Conservation (phyloP, 1,139 yeast genomes). For the Magnusiomyces paraingens region DNA sequence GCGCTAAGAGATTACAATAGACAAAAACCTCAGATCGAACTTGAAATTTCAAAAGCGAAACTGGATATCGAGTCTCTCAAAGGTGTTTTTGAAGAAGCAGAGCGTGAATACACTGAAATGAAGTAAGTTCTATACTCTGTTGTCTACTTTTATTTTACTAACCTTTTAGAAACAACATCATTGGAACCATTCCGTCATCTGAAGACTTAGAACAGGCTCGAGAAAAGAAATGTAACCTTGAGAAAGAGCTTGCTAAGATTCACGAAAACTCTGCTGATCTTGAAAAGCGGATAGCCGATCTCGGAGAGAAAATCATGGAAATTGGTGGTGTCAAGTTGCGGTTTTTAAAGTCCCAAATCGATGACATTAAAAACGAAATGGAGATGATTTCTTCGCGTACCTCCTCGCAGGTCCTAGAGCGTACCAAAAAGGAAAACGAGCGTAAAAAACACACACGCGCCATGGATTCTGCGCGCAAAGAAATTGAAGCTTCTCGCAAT, state of each 20-base stretch:
- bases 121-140: background rate
- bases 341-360: constrained; percentile 75
- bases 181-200: constrained; percentile 21
- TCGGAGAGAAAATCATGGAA: constrained; percentile 77
- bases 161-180: constrained; percentile 12
- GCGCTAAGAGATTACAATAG: constrained; percentile 54
- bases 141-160: background rate
- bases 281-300: constrained; percentile 49
- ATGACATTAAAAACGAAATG: constrained; percentile 61
- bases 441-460: constrained; percentile 48
- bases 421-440: constrained; percentile 63
- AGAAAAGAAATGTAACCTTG: constrained; percentile 34
- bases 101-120: constrained; percentile 28
- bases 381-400: constrained; percentile 55
- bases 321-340: constrained; percentile 88
- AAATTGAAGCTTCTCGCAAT: constrained; percentile 27
- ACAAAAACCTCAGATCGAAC: constrained; percentile 65
- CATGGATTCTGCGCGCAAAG: constrained; percentile 39
- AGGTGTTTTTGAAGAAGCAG: constrained; percentile 42
- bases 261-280: constrained; percentile 51
- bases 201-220: constrained; percentile 37
- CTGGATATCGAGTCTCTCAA: constrained; percentile 63
- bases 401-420: constrained; percentile 54
- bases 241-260: constrained; percentile 40
- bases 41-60: constrained; percentile 50